Base-by-base conservation (phyloP, 1,284 basidiomycete genomes). In the Pisolithus thermaeus region DNA sequence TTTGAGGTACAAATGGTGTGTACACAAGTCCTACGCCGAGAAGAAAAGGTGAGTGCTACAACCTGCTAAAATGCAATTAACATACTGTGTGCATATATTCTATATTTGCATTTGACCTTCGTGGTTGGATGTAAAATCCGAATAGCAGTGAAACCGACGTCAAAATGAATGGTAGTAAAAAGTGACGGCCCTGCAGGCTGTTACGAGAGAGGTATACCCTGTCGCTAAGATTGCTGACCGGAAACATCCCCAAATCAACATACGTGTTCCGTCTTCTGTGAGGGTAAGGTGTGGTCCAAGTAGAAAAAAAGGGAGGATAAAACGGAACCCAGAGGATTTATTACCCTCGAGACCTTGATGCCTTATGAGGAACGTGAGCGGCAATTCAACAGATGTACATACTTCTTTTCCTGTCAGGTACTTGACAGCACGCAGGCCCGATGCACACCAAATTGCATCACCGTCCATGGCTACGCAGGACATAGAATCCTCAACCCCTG, bases 361-460 rank as follows among this genome's bases (percentile, higher is more conserved):
- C 18, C 41, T 56, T 50, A 38, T 45, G 54, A 42, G 56, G 37
- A 22, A 50, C 23, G 52, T 47, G 27, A 55, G 38, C 7, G 32
- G 37, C 37, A 8, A 37, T 27, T 56, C 53, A 38, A 36, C 12
- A 28, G 50, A 46, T 20, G 38, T 8, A 64, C 72, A 18, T 45
- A 92, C 92, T 73, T 93, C 87, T 72, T 94, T 94, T 45, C 94
- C 94, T 58, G 95, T 79, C 44, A 84, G 59, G 66, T 94, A 96
- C 67, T 90, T 90, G 52, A 92, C 78, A 16, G 87, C 76, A 62
- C 80, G 70, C 8, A 75, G 67, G 2, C 92, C 92, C 20, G 87
- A 78, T 30, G 90, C 76, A 25, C 82, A 86, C 80, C 92, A 97
- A 2, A 98, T 84, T 39, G 84, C 83, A 65, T 96, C 91, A 3